Base-by-base conservation (phyloP, 495 filamentous ascomycete genomes). In the Neurospora cerealis region DNA sequence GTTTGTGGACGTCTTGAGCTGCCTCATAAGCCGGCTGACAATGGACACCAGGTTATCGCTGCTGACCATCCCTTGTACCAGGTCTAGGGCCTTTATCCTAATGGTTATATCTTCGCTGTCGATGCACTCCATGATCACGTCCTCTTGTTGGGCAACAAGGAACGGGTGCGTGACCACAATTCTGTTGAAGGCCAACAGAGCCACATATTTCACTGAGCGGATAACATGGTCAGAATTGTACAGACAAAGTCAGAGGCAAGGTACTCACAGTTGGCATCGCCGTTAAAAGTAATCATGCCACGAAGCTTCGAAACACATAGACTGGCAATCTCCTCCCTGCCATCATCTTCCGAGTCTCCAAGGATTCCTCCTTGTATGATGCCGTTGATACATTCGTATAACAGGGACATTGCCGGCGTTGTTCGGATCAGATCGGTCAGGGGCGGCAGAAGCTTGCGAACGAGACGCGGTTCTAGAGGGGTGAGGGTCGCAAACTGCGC, bases 331-430 rank as follows among this genome's bases (percentile, higher is more conserved):
- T 99, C 96, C 77, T 98, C 94, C 71, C 89, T 91, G 71, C 94
- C 95, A 62, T 89, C 86, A 69, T 91, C 91, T 62, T 92, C 92
- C 44, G 89, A 89, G 19, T 90, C 90, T 40, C 93, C 93, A 38
- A 99, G 84, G 73, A 99, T 96, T 1, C 96, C 96, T 11, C 96
- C 96, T 80, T 97, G 94, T 42, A 99, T 97, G 74, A 99, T 95
- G 24, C 96, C 96, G 82, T 97, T 98, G 78, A 99, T 97, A 78
- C 96, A 99, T 80, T 99, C 96, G 73, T 99, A 99, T 6, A 98
- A 84, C 21, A 99, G 83, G 6, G 95, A 98, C 96, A 97, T 99
- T 10, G 96, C 96, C 36, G 93, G 91, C 1, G 96, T 98, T 2
- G 94, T 97, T 75, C 91, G 91, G 75, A 99, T 98, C 24, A 99